Base-by-base conservation (phyloP, 2,329 filamentous ascomycete species). In the Trichoderma aggressivum region DNA sequence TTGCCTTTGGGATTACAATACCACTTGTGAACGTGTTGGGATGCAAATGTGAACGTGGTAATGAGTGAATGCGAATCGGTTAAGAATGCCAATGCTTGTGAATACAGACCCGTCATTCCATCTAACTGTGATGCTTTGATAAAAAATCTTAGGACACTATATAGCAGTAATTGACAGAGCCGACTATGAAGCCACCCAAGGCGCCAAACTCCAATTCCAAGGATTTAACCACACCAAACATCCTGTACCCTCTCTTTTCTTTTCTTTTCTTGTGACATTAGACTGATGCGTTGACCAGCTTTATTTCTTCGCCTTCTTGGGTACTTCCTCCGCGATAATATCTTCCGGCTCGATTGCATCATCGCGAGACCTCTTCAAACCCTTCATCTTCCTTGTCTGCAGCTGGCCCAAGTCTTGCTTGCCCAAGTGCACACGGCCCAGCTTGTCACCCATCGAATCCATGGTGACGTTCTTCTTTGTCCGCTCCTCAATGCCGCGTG, bases 371-470 rank as follows among this genome's bases (percentile, higher is more conserved):
- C 96, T 88, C 89, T 98, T 99, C 75, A 99, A 82, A 75, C 94
- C 96, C 90, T 99, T 99, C 94, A 99, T 98, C 89, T 99, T 99
- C 79, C 96, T 91, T 67, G 94, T 97, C 86, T 99, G 96, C 82
- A 99, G 82, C 77, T 92, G 88, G 79, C 86, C 87, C 72, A 99
- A 87, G 83, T 99, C 94, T 83, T 98, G 94, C 84, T 91, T 94
- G 78, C 92, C 94, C 72, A 97, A 83, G 81, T 99, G 96, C 74
- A 99, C 92, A 76, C 94, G 91, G 74, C 95, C 96, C 74, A 98
- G 87, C 90, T 98, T 98, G 83, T 99, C 96, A 80, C 96, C 96
- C 84, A 99, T 94, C 56, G 90, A 83, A 81, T 98, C 94, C 71
- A 92, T 97, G 69, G 90, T 89, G 76, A 99, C 91, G 82, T 99